Base-by-base conservation (phyloP, 441 rosid genomes). In the Eutrema salsugineum region DNA sequence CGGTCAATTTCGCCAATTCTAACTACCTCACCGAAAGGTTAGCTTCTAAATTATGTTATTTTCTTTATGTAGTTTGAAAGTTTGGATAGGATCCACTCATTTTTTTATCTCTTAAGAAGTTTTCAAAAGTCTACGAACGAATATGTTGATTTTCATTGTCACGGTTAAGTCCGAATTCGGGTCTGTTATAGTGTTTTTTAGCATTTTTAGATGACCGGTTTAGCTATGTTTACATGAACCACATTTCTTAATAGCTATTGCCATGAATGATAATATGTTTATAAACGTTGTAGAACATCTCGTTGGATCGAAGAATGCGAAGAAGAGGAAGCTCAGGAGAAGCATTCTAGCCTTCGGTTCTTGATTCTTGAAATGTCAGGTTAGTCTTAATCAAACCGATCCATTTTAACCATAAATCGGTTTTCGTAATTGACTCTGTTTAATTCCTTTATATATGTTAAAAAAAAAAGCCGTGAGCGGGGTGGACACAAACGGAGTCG, bases 261-360 rank as follows among this genome's bases (percentile, higher is more conserved):
- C 54, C 11, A 40, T 53, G 2, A 32, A 40, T 8, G 5, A 39
- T 30, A 40, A 6, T 33, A 22, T 39, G 40, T 2, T 1, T 58
- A 46, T 17, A 46, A 28, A 7, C 8, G 44, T 69, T 48, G 16
- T 65, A 94, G 99, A 85, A 83, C 82, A 35, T 66, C 77, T 77
- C 90, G 99, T 75, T 91, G 97, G 97, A 78, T 91, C n/a, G 93
- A 91, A 72, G 97, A 94, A 30, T 83, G 80, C 12, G 92, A 90
- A 75, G 71, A 71, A 32, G 85, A 87, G 58, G 84, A 83, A 68
- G 84, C 77, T 63, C 61, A 63, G 33, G 87, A 81, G 69, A 62
- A 84, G 49, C 85, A 82, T 14, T 81, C 90, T 32, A 77, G 76
- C 55, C 84, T 90, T 16, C 74, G 56, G 39, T 91, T 78, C 63